Evolutionary conservation across 1,139 yeast species (phyloP).

Genomic region (Wickerhamomyces sp.): DNA sequence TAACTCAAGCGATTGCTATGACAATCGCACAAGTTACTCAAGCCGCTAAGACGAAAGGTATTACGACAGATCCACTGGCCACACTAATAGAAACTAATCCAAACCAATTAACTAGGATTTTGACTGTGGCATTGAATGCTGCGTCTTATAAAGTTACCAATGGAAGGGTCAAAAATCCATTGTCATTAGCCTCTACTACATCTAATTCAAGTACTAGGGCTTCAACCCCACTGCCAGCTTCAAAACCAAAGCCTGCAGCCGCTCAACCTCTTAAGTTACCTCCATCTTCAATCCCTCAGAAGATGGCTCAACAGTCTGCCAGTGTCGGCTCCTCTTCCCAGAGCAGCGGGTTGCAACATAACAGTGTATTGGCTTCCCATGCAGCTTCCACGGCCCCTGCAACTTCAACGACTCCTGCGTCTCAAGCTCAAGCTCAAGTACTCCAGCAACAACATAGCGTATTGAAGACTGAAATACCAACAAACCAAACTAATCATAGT

Average conservation of each 20-base stretch:
- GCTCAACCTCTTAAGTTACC: neutral
- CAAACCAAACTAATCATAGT: too few relatives aligned
- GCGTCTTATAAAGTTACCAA: slow-evolving; percentile 63
- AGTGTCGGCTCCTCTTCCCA: too few relatives aligned
- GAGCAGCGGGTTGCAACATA: too few relatives aligned
- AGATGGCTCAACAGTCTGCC: too few relatives aligned
- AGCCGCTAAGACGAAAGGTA: slow-evolving; percentile 82
- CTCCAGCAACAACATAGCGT: neutral
- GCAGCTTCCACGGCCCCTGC: too few relatives aligned
- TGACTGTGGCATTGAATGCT: slow-evolving; percentile 79
- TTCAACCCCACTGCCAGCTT: neutral
- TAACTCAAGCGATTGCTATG: slow-evolving; percentile 90
- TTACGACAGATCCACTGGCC: slow-evolving; percentile 73
- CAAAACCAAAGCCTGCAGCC: neutral
- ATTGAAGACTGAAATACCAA: too few relatives aligned
- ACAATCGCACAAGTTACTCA: slow-evolving; percentile 87
- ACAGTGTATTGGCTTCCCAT: too few relatives aligned
- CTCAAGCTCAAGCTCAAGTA: neutral
- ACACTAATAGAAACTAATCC: slow-evolving; percentile 86
- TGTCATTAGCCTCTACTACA: slow-evolving; percentile 26
- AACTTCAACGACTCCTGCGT: neutral
- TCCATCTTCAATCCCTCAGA: neutral
- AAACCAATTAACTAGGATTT: slow-evolving; percentile 74
- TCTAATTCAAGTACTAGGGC: slow-evolving; percentile 8
- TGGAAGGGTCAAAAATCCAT: slow-evolving; percentile 35